Conservation (phyloP, 306 rosid species). For the Calophaca sinica region DNA sequence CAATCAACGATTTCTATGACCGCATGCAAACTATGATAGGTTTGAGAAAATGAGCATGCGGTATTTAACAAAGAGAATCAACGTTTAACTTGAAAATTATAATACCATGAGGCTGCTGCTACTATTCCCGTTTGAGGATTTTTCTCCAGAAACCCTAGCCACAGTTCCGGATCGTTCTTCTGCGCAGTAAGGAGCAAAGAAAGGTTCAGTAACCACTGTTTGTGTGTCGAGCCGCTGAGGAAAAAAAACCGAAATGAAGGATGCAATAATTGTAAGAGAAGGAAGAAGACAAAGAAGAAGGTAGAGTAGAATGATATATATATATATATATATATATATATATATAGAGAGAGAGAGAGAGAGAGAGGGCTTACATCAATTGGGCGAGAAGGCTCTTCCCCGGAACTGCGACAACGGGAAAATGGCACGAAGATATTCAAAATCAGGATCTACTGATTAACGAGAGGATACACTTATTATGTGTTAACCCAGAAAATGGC, state of each 20-base stretch:
- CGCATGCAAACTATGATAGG: conserved; percentile 10
- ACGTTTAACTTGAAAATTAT: neutral
- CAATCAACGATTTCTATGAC: conserved; percentile 21
- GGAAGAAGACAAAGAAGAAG: neutral
- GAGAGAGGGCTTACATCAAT: neutral
- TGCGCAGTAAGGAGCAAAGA: conserved; percentile 15
- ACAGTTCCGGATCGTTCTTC: conserved; percentile 21
- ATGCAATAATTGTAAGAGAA: neutral
- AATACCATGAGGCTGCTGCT: neutral
- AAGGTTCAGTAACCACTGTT: neutral
- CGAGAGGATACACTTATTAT: no score
- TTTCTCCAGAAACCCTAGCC: no score
- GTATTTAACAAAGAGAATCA: conserved; percentile 6
- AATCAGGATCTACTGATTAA: no score
- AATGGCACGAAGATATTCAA: no score
- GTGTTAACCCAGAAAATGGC: no score
- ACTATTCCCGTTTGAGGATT: no score
- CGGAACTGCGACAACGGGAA: neutral
- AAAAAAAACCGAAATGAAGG: conserved; percentile 2
- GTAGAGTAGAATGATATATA: neutral
- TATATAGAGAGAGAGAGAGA: conserved; percentile 5
- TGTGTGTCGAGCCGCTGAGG: neutral
- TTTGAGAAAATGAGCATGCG: neutral
- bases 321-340: no score
- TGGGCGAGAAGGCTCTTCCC: neutral